Evolutionary conservation across 352 stramenopile species (phyloP).

Genomic region (Pythium coloratum): DNA sequence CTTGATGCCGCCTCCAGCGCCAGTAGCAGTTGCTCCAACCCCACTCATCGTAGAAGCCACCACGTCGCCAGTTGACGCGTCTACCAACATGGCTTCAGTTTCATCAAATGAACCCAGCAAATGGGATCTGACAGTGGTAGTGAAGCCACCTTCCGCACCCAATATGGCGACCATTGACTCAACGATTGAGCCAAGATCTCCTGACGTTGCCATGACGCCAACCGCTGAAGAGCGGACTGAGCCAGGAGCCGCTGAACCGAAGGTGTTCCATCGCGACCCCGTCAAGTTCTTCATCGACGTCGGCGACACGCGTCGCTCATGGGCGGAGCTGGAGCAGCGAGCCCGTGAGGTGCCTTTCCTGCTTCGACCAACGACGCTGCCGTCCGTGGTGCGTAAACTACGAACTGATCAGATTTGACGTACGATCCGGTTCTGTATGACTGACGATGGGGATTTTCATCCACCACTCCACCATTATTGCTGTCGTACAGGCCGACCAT

Average conservation of each 20-base stretch:
- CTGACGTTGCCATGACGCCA: background rate
- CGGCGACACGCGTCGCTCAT: constrained; percentile 57
- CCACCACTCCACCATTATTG: background rate
- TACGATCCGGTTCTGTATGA: background rate
- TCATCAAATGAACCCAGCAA: background rate
- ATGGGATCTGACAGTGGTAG: background rate
- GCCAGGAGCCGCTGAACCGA: constrained; percentile 1
- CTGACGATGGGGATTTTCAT: background rate
- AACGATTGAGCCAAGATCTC: background rate
- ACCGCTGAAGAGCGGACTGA: background rate
- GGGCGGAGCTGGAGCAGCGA: constrained; percentile 59
- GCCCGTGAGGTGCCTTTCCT: constrained; percentile 44
- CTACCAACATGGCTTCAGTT: background rate
- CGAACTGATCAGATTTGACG: background rate
- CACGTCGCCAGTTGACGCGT: background rate
- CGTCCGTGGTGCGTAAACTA: constrained; percentile 38
- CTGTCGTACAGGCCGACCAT: background rate
- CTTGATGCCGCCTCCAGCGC: background rate
- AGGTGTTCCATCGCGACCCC: constrained; percentile 23
- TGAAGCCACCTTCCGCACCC: background rate
- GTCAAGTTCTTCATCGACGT: constrained; percentile 38
- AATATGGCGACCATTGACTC: background rate
- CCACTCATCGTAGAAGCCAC: background rate
- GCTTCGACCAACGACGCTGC: constrained; percentile 47
- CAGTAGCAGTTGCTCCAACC: background rate